Percentiles rank a stretch among this genome's conserved stretches.
phyloP scores from a whole-genome alignment of 1,284 basidiomycete genomes.

The Gymnopus androsaceus region DNA sequence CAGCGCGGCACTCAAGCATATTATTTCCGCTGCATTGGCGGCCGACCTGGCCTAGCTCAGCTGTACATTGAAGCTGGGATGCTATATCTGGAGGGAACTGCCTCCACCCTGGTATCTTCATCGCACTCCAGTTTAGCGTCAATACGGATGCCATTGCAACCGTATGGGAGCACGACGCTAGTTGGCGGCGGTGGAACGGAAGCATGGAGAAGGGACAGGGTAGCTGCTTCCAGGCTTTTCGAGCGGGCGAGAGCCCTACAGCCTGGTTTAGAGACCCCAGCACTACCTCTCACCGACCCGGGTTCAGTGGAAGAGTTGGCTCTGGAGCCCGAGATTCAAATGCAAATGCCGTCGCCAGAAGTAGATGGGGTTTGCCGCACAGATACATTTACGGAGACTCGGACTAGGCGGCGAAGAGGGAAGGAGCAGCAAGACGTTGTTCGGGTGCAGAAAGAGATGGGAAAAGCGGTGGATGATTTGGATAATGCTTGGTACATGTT shows the following conservation, averaged over 20 bases:
- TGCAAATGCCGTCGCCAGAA: conserved; percentile 67
- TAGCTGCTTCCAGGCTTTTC: conserved; percentile 67
- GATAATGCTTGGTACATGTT: conserved; percentile 72
- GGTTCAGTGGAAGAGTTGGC: conserved; percentile 21
- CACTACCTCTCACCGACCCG: conserved; percentile 52
- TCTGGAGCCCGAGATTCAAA: conserved; percentile 38
- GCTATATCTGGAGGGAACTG: conserved; percentile 74
- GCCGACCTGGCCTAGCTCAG: conserved; percentile 60
- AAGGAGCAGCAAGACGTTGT: conserved; percentile 28
- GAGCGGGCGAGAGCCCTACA: conserved; percentile 62
- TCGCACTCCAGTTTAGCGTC: conserved; percentile 68
- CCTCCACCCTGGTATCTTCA: conserved; percentile 63
- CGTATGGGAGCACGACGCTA: conserved; percentile 41
- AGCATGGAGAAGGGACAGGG: conserved; percentile 70
- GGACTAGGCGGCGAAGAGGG: conserved; percentile 1
- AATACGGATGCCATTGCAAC: conserved; percentile 57
- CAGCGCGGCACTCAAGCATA: conserved; percentile 57
- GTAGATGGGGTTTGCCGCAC: conserved; percentile 32
- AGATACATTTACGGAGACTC: conserved; percentile 26
- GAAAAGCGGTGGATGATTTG: conserved; percentile 45
- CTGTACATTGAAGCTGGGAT: conserved; percentile 76
- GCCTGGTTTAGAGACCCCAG: conserved; percentile 66
- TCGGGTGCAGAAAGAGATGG: conserved; percentile 47
- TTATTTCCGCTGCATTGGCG: conserved; percentile 66
- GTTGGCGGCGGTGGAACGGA: conserved; percentile 46